A percentile compares a stretch with the other conserved stretches of the same genome.
Evolutionary conservation across 371 early-diverging fungal species (phyloP).

Genomic region (Gilbertella persicaria): DNA sequence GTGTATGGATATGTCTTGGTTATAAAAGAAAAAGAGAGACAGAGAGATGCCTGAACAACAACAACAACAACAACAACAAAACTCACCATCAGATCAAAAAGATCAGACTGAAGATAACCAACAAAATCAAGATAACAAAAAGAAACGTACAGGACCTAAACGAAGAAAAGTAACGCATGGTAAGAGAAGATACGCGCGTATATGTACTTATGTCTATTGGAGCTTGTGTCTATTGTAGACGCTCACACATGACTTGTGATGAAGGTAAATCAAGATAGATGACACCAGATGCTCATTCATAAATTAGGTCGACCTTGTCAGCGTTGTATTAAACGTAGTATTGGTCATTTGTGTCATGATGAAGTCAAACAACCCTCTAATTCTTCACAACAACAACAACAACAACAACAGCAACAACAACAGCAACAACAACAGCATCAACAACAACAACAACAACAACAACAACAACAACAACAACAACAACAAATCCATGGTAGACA

Average conservation of each 20-base stretch:
- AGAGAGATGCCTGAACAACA: slow-evolving; percentile 17
- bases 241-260: slow-evolving; percentile 88
- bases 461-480: not conserved
- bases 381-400: not conserved
- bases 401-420: slow-evolving; percentile 2
- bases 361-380: slow-evolving; percentile 9
- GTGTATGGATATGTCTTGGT: too few species aligned
- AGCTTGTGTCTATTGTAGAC: slow-evolving; percentile 83
- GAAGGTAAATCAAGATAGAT: slow-evolving; percentile 45
- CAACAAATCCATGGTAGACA: not conserved
- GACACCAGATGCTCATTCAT: not conserved
- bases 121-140: slow-evolving; percentile 37
- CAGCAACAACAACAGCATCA: not conserved
- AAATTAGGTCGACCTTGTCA: slow-evolving; percentile 81
- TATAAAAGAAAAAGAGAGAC: not conserved
- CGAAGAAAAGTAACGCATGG: slow-evolving; percentile 77
- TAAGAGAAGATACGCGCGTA: slow-evolving; percentile 17
- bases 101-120: slow-evolving; percentile 20
- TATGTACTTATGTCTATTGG: not conserved
- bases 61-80: slow-evolving; percentile 5
- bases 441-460: not conserved
- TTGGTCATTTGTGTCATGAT: slow-evolving; percentile 85
- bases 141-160: slow-evolving; percentile 69
- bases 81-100: slow-evolving; percentile 12
- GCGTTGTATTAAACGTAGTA: slow-evolving; percentile 86